Evolutionary conservation across 495 filamentous ascomycete genomes (phyloP).

Genomic region (Aspergillus nanangensis): DNA sequence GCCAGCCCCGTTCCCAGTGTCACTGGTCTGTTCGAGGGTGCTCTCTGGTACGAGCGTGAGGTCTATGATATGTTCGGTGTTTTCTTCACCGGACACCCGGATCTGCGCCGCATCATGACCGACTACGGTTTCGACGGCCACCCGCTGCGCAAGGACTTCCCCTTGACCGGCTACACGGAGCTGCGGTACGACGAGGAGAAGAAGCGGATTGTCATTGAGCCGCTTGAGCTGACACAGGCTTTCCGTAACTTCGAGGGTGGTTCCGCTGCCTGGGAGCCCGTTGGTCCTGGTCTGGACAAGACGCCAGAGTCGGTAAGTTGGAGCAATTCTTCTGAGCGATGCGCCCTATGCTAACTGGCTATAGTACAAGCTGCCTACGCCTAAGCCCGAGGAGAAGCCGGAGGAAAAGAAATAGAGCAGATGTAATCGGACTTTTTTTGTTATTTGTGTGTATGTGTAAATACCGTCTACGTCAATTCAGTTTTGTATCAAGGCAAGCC

Average conservation of each 20-base stretch:
- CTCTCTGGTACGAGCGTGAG: constrained; percentile 98
- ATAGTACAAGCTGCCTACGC: constrained; percentile 86
- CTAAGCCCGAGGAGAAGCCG: constrained; percentile 87
- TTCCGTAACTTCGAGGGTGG: constrained; percentile 97
- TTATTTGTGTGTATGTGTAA: constrained; percentile 36
- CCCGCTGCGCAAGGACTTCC: constrained; percentile 96
- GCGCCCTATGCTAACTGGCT: constrained; percentile 8
- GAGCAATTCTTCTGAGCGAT: background rate
- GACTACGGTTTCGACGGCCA: constrained; percentile 99
- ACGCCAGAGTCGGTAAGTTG: constrained; percentile 67
- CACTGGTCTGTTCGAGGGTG: constrained; percentile 81
- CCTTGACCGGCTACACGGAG: constrained; percentile 97
- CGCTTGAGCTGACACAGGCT: constrained; percentile 95
- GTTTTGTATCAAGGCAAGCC: constrained; percentile 18
- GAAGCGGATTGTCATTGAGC: constrained; percentile 98
- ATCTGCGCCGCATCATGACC: constrained; percentile 97
- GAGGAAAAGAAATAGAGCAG: constrained; percentile 86
- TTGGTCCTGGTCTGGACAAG: constrained; percentile 73
- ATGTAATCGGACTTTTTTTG: constrained; percentile 39
- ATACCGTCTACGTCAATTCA: constrained; percentile 37
- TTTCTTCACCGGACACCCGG: constrained; percentile 92
- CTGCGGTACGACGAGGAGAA: constrained; percentile 98
- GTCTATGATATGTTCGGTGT: constrained; percentile 97
- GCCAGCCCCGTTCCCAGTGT: constrained; percentile 90
- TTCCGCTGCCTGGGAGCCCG: constrained; percentile 72